Base-by-base conservation (phyloP, 805 yeast species). In the Lachancea lanzarotensis region DNA sequence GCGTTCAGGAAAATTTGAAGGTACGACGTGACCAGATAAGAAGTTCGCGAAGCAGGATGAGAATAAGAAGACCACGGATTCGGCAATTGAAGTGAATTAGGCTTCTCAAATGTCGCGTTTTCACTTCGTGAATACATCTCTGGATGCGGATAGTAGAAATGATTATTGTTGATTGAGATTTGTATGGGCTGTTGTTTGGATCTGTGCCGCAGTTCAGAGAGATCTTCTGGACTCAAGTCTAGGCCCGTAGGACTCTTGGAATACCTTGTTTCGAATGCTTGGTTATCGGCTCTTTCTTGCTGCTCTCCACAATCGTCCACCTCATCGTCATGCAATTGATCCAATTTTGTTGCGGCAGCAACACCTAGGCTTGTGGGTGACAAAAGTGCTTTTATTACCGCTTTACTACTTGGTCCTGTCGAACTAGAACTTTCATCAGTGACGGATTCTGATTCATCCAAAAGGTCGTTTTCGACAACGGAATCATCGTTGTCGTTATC, bases 11-110 rank as follows among this genome's bases (percentile, higher is more conserved):
- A 38, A 8, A 81, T 52, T 59, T 83, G 90, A 29, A 82, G 57
- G 52, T 82, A 81, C 12, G 89, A 77, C 9, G 82, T 72, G 9
- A 81, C 56, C 25, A 78, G 56, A 54, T 83, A 83, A 6, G 84
- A 78, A 0, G 70, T 62, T 46, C 71, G 72, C 26, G 75, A 78
- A 16, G 65, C 68, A 2, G 87, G 84, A 11, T 66, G 56, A 3
- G 80, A 74, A 6, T 62, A 54, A 6, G 67, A 45, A 5, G 76
- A 73, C 86, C 86, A 81, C 0, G 86, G 84, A 2, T 67, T 66
- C 1, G 87, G 87, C 27, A 81, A 63, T 1, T 54, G 43, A 2
- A 51, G 41, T n/a, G 48, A 38, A 26, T 52, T 47, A 8, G 45
- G 50, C 6, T 25, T 18, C 10, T 19, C 17, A 27, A 12, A 16